phyloP scores from a whole-genome alignment of 2,329 filamentous ascomycete species.

The Teratosphaeriaceae sp. region DNA sequence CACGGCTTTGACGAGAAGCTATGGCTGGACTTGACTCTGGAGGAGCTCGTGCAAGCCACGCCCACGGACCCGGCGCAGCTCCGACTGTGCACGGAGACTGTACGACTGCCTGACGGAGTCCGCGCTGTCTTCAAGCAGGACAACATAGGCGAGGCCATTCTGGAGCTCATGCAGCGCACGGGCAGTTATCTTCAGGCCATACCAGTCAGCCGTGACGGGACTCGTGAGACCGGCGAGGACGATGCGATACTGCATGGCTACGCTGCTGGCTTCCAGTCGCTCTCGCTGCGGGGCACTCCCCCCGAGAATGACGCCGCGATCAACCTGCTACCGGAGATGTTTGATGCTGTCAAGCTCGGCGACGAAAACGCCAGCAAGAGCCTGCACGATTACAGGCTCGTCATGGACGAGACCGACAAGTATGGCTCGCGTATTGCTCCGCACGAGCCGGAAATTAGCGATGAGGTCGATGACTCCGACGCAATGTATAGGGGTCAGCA shows the following conservation, averaged over 20 bases:
- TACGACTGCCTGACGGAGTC: conserved; percentile 15
- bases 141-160: conserved; percentile 13
- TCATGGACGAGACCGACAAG: conserved; percentile 1
- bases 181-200: conserved; percentile 22
- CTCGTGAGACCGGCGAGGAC: not conserved
- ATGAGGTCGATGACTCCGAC: not conserved
- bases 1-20: not conserved
- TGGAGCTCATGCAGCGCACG: conserved; percentile 26
- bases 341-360: conserved; percentile 6
- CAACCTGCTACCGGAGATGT: conserved; percentile 12
- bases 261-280: conserved; percentile 9
- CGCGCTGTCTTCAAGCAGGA: conserved; percentile 15
- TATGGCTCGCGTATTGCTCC: not conserved
- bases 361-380: not conserved
- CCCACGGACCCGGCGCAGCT: conserved; percentile 5
- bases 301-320: conserved; percentile 15
- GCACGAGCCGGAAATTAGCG: not conserved
- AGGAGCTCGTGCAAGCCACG: conserved; percentile 3
- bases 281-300: conserved; percentile 17
- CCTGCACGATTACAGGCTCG: conserved; percentile 3
- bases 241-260: not conserved
- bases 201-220: not conserved
- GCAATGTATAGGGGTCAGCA: not conserved
- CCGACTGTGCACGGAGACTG: conserved; percentile 9
- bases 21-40: not conserved